phyloP scores from a whole-genome alignment of 768 basidiomycete species.

The Rhizopogon sp. region DNA sequence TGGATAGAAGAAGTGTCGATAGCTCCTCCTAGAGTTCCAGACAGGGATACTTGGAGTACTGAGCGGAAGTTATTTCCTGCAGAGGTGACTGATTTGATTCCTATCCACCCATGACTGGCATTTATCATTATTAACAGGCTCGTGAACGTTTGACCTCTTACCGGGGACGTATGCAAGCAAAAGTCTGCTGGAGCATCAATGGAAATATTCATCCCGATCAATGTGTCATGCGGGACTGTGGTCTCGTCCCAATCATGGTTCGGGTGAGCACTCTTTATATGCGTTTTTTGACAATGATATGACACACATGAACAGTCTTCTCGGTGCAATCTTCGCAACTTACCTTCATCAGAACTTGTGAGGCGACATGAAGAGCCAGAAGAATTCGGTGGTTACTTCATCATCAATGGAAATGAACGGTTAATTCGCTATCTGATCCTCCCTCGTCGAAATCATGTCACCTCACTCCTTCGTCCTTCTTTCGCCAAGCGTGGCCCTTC shows the following conservation, averaged over 20 bases:
- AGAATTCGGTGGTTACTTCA: slow-evolving; percentile 98
- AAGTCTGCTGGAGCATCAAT: slow-evolving; percentile 78
- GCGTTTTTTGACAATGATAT: neutral
- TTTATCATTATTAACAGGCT: slow-evolving; percentile 45
- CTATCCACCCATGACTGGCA: too few species aligned
- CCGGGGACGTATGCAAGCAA: slow-evolving; percentile 82
- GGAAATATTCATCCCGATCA: slow-evolving; percentile 60
- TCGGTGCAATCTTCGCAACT: slow-evolving; percentile 83
- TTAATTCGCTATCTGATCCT: slow-evolving; percentile 96
- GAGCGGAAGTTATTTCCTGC: slow-evolving; percentile 83
- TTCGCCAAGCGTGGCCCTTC: slow-evolving; percentile 92
- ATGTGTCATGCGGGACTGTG: slow-evolving; percentile 77
- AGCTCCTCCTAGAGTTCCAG: slow-evolving; percentile 80
- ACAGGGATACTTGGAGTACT: slow-evolving; percentile 67
- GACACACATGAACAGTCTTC: slow-evolving; percentile 53
- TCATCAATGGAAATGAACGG: slow-evolving; percentile 98
- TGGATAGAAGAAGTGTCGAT: slow-evolving; percentile 87
- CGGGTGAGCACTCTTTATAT: slow-evolving; percentile 53
- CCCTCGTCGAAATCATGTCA: slow-evolving; percentile 92
- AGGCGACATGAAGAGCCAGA: slow-evolving; percentile 92
- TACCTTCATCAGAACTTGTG: slow-evolving; percentile 86
- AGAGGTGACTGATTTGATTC: slow-evolving; percentile 51
- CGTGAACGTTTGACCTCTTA: slow-evolving; percentile 93
- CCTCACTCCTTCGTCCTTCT: slow-evolving; percentile 85
- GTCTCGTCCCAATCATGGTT: slow-evolving; percentile 94